phyloP scores from a whole-genome alignment of 495 filamentous ascomycete species.

The Amphirosellinia nigrospora region DNA sequence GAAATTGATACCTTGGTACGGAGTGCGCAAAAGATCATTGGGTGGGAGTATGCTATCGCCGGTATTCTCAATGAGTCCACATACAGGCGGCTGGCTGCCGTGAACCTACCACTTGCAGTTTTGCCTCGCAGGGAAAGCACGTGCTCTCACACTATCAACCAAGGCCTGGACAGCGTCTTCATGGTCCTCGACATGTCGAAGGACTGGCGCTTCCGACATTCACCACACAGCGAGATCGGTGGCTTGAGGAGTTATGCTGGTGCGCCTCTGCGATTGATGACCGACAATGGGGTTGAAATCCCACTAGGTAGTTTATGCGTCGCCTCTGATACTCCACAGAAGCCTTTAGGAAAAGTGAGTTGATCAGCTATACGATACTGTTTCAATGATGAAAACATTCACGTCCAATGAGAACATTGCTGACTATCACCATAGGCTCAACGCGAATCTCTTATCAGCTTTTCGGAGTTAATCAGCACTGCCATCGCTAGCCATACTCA shows the following conservation, averaged over 20 bases:
- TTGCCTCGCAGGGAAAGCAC: constrained; percentile 28
- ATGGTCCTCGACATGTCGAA: constrained; percentile 26
- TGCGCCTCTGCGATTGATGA: constrained; percentile 9
- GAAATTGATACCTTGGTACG: constrained; percentile 6
- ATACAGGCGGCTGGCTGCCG: constrained; percentile 26
- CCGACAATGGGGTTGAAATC: constrained; percentile 10
- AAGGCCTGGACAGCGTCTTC: constrained; percentile 20
- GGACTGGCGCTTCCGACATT: constrained; percentile 28
- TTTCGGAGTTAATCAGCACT: constrained; percentile 10
- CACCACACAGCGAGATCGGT: constrained; percentile 21
- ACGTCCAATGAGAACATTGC: neutral
- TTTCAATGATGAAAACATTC: neutral
- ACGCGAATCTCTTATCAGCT: constrained; percentile 3
- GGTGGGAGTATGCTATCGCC: constrained; percentile 27
- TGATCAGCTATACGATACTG: neutral
- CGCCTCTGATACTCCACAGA: constrained; percentile 19
- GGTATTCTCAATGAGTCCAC: constrained; percentile 26
- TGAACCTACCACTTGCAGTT: constrained; percentile 23
- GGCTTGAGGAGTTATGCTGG: constrained; percentile 26
- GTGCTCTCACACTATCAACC: constrained; percentile 28
- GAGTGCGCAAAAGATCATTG: constrained; percentile 18
- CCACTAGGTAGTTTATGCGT: constrained; percentile 17
- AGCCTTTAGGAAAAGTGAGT: constrained; percentile 17
- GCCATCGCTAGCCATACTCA: constrained; percentile 16
- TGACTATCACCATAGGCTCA: neutral